A percentile compares a stretch with the other conserved stretches of the same genome.
These are phyloP conservation scores for Backusella australiensis DNA, from an alignment of 192 early-diverging fungal species.

Conservation along the genomic window DNA sequence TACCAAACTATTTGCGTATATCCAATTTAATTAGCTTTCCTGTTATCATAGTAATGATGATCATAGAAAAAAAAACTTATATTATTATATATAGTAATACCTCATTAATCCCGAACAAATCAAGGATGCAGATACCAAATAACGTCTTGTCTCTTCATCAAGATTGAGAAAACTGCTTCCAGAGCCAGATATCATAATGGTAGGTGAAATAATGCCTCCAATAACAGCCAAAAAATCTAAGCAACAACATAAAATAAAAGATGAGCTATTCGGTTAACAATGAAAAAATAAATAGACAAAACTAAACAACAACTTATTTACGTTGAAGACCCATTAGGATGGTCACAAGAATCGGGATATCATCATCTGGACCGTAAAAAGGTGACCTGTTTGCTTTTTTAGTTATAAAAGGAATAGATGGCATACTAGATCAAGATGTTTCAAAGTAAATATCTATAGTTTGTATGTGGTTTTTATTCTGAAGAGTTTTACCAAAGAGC, in stretches of 20 bases:
- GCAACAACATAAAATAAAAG: neutral
- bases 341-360: slow-evolving; percentile 42
- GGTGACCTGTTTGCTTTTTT: slow-evolving; percentile 25
- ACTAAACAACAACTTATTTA: neutral
- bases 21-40: neutral
- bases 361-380: slow-evolving; percentile 48
- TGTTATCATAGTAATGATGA: neutral
- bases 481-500: slow-evolving; percentile 23
- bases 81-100: neutral
- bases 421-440: slow-evolving; percentile 21
- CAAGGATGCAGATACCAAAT: slow-evolving; percentile 45
- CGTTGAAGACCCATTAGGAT: slow-evolving; percentile 38
- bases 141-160: slow-evolving; percentile 37
- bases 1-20: slow-evolving; percentile 19
- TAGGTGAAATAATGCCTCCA: slow-evolving; percentile 38
- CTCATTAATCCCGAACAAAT: slow-evolving; percentile 45
- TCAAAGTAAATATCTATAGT: neutral
- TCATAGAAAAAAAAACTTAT: neutral
- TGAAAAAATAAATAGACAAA: neutral
- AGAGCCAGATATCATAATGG: slow-evolving; percentile 39
- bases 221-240: slow-evolving; percentile 27
- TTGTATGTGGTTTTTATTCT: neutral
- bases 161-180: slow-evolving; percentile 41
- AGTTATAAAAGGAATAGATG: slow-evolving; percentile 34
- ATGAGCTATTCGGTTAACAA: neutral